Conservation (phyloP, 176 grass and related monocot species). For the Musa schizocarpa region DNA sequence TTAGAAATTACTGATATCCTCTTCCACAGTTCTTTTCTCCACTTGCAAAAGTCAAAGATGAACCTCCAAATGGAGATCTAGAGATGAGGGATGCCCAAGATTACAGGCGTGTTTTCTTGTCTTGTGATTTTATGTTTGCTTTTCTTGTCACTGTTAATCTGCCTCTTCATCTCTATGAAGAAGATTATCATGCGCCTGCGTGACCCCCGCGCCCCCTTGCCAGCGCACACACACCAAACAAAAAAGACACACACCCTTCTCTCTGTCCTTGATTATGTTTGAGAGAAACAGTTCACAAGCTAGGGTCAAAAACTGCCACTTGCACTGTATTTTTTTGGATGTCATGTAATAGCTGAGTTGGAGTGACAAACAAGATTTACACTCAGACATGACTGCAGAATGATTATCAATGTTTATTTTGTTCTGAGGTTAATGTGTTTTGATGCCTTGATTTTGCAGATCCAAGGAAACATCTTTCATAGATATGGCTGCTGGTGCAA, state of each 20-base stretch:
- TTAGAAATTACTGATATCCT: constrained; percentile 13
- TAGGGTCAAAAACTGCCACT: no score
- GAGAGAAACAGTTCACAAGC: no score
- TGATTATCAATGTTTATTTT: neutral
- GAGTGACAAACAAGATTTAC: no score
- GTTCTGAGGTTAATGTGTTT: constrained; percentile 2
- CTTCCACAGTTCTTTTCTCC: constrained; percentile 71
- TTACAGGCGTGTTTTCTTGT: constrained; percentile 35
- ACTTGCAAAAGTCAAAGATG: constrained; percentile 57
- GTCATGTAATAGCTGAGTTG: no score
- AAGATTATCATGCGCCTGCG: neutral
- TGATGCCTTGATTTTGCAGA: constrained; percentile 34
- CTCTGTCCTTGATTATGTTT: no score
- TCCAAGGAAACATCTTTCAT: constrained; percentile 39
- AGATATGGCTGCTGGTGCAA: constrained; percentile 35
- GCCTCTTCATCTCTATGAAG: neutral
- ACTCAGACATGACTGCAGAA: neutral
- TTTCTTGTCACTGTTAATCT: neutral
- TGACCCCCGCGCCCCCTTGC: no score
- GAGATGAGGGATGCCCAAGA: constrained; percentile 59
- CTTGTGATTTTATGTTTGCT: neutral
- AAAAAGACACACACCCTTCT: no score
- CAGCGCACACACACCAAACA: no score
- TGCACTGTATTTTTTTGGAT: no score
- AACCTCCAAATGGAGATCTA: constrained; percentile 43